Evolutionary conservation across 2,329 filamentous ascomycete genomes (phyloP).

Genomic region (Pezicula neosporulosa): DNA sequence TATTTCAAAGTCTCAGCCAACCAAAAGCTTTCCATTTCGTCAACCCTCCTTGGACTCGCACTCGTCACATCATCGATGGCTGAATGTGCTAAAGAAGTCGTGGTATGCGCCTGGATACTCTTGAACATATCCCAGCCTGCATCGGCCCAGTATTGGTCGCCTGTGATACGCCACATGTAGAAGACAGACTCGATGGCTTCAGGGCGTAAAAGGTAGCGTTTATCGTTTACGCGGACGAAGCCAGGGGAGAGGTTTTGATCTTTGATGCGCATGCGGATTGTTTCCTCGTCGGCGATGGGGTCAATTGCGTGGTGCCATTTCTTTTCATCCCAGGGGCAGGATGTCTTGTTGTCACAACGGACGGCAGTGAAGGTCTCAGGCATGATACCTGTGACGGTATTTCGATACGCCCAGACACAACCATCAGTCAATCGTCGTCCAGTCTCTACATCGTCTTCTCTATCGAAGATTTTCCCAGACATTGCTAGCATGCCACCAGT

Average conservation of each 20-base stretch:
- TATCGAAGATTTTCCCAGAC: conserved; percentile 58
- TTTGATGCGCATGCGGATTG: conserved; percentile 10
- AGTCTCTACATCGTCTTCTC: conserved; percentile 49
- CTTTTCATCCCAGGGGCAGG: conserved; percentile 35
- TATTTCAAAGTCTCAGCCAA: conserved; percentile 68
- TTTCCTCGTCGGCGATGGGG: conserved; percentile 4
- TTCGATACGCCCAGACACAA: conserved; percentile 60
- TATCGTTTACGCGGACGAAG: conserved; percentile 18
- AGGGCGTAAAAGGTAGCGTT: conserved; percentile 37
- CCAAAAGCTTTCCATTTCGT: conserved; percentile 59
- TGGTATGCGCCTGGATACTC: conserved; percentile 38
- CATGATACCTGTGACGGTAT: conserved; percentile 56
- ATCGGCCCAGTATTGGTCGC: conserved; percentile 32
- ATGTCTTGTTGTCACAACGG: conserved; percentile 16
- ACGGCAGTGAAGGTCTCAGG: conserved; percentile 51
- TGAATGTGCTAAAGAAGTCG: conserved; percentile 38
- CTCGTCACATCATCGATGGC: conserved; percentile 37
- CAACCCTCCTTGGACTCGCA: conserved; percentile 28
- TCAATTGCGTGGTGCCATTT: conserved; percentile 43
- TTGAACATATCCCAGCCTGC: conserved; percentile 46
- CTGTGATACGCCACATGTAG: conserved; percentile 44
- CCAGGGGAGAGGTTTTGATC: conserved; percentile 17
- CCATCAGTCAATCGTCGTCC: conserved; percentile 58
- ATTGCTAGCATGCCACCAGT: conserved; percentile 69
- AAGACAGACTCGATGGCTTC: conserved; percentile 68